Percentiles rank a stretch among this genome's conserved stretches.
These are phyloP conservation scores for Xylaria nigripes DNA, from an alignment of 495 filamentous ascomycete genomes.

Conservation along the genomic window DNA sequence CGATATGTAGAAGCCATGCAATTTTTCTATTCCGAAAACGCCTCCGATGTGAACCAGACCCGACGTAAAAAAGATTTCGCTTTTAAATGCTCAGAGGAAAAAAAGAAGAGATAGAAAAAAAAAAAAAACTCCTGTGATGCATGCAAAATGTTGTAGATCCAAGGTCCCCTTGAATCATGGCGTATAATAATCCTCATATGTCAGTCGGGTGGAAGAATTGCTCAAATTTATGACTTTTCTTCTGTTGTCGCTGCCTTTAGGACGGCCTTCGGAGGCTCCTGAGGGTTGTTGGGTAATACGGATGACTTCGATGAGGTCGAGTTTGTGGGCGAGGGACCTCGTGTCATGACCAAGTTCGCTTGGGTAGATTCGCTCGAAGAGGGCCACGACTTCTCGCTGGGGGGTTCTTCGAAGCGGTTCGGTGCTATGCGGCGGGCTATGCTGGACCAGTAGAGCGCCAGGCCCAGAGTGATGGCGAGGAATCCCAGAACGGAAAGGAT, in stretches of 20 bases:
- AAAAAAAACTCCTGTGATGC: too few species aligned
- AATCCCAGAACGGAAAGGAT: slow-evolving; percentile 12
- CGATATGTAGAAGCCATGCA: background rate
- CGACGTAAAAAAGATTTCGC: background rate
- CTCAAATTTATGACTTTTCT: too few species aligned
- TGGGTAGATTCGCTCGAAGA: slow-evolving; percentile 14
- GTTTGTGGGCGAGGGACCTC: slow-evolving; percentile 4
- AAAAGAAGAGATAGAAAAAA: too few species aligned
- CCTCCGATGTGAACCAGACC: background rate
- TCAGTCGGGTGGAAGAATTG: too few species aligned
- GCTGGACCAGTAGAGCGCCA: slow-evolving; percentile 24
- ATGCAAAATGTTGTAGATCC: too few species aligned
- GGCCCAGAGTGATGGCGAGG: slow-evolving; percentile 11
- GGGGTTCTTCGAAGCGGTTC: slow-evolving; percentile 12
- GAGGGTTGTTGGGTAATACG: slow-evolving; percentile 9
- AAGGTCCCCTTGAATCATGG: too few species aligned
- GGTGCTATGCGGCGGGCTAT: slow-evolving; percentile 15
- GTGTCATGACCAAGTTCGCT: background rate
- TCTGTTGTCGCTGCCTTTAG: too few species aligned
- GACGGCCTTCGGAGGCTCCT: slow-evolving; percentile 8
- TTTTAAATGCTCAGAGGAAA: too few species aligned
- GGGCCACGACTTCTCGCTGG: slow-evolving; percentile 22
- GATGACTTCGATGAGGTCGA: slow-evolving; percentile 18
- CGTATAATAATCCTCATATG: too few species aligned
- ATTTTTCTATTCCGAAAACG: background rate